A percentile compares a stretch with the other conserved stretches of the same genome.
Conservation (phyloP, 148 eudicot genomes). For the Cornus controversa region DNA sequence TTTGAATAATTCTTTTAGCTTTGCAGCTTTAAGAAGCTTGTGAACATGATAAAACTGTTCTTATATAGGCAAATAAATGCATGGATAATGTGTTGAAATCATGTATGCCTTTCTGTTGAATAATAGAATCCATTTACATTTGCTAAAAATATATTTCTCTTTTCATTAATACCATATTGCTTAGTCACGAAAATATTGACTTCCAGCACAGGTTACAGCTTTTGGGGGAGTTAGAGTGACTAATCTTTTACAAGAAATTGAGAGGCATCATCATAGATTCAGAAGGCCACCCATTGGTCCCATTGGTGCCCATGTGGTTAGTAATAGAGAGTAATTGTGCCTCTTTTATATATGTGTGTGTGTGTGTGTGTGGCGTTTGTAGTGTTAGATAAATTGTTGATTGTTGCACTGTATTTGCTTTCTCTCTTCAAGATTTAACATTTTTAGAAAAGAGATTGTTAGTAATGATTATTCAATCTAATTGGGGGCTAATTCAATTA, state of each 20-base stretch:
- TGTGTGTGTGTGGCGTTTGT: background rate
- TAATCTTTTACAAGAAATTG: constrained; percentile 68
- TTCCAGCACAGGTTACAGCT: constrained; percentile 71
- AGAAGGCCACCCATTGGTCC: constrained; percentile 91
- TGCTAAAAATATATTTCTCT: background rate
- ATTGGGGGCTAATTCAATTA: background rate
- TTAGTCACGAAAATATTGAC: constrained; percentile 1
- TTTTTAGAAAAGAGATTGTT: background rate
- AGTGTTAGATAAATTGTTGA: background rate
- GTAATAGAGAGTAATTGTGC: constrained; percentile 12
- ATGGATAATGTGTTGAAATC: background rate
- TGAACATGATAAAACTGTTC: constrained; percentile 6
- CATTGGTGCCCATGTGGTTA: constrained; percentile 85
- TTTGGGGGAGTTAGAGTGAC: constrained; percentile 78
- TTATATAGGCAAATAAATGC: background rate
- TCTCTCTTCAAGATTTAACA: background rate
- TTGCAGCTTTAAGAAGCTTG: constrained; percentile 5
- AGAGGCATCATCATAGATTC: constrained; percentile 65
- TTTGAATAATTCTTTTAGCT: constrained; percentile 18
- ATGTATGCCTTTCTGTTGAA: background rate
- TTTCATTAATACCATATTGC: constrained; percentile 1
- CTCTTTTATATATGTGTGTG: background rate
- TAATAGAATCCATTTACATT: background rate
- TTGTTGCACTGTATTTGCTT: background rate
- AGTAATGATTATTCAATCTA: background rate